A percentile compares a stretch with the other conserved stretches of the same genome.
These are phyloP conservation scores for Brasenia schreberi DNA, from an alignment of 164 flowering plant species.

Conservation along the genomic window DNA sequence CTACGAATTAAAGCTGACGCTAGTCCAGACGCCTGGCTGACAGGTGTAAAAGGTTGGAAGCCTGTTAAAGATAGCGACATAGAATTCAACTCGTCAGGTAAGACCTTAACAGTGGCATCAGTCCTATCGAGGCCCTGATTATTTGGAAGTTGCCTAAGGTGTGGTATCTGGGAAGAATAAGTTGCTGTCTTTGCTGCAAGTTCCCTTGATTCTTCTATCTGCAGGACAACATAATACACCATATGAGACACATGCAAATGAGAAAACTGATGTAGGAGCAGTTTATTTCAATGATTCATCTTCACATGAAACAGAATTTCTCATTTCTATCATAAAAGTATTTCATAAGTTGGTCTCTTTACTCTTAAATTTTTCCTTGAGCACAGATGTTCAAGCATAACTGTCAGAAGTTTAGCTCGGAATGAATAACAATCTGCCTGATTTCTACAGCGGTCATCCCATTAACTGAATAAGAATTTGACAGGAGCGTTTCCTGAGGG, in stretches of 20 bases:
- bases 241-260: background rate
- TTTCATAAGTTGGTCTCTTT: no score
- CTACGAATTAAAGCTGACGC: slow-evolving; percentile 23
- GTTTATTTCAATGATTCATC: no score
- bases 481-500: no score
- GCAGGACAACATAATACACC: slow-evolving; percentile 1
- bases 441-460: no score
- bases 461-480: no score
- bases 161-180: slow-evolving; percentile 30
- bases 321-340: no score
- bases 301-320: no score
- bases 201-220: slow-evolving; percentile 79
- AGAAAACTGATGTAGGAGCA: no score
- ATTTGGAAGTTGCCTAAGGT: slow-evolving; percentile 20
- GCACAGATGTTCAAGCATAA: no score
- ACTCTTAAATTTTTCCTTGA: no score
- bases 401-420: no score
- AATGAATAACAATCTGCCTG: no score
- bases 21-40: slow-evolving; percentile 25
- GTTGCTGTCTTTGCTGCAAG: slow-evolving; percentile 26
- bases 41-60: slow-evolving; percentile 22
- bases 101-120: slow-evolving; percentile 20
- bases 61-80: slow-evolving; percentile 23
- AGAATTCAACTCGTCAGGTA: slow-evolving; percentile 25
- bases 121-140: slow-evolving; percentile 26